phyloP scores from a whole-genome alignment of 2,329 filamentous ascomycete genomes.

The Huntiella abstrusa region DNA sequence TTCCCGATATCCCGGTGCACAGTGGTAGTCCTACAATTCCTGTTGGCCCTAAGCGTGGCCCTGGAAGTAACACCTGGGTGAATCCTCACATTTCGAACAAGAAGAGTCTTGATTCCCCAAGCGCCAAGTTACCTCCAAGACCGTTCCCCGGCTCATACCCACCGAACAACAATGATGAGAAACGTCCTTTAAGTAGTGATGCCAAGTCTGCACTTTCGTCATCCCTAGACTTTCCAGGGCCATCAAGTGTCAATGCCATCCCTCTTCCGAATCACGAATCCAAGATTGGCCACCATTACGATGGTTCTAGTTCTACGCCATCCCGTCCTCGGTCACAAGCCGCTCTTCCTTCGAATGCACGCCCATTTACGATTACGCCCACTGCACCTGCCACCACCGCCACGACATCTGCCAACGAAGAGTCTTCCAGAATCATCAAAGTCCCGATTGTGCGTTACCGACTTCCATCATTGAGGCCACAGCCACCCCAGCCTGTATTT shows the following conservation, averaged over 20 bases:
- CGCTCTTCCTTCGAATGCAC: background rate
- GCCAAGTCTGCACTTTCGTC: constrained; percentile 23
- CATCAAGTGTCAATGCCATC: background rate
- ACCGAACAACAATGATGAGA: constrained; percentile 19
- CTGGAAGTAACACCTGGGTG: constrained; percentile 24
- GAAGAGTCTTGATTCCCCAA: constrained; percentile 34
- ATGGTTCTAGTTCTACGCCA: background rate
- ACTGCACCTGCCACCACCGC: background rate
- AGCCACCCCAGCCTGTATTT: constrained; percentile 14
- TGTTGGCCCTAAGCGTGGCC: constrained; percentile 3
- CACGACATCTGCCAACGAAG: background rate
- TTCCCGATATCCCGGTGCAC: constrained; percentile 10
- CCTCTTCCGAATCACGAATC: background rate
- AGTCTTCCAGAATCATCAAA: constrained; percentile 15
- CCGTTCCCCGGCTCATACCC: constrained; percentile 13
- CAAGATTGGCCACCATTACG: background rate
- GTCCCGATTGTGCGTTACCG: constrained; percentile 20
- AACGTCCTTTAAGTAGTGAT: constrained; percentile 34
- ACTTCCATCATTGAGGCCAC: constrained; percentile 21
- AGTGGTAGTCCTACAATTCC: constrained; percentile 18
- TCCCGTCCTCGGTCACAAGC: background rate
- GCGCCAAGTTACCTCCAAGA: constrained; percentile 21
- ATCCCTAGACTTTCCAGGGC: background rate
- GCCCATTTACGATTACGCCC: background rate
- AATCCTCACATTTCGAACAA: constrained; percentile 29